Base-by-base conservation (phyloP, 768 basidiomycete genomes). In the Saitozyma podzolica region DNA sequence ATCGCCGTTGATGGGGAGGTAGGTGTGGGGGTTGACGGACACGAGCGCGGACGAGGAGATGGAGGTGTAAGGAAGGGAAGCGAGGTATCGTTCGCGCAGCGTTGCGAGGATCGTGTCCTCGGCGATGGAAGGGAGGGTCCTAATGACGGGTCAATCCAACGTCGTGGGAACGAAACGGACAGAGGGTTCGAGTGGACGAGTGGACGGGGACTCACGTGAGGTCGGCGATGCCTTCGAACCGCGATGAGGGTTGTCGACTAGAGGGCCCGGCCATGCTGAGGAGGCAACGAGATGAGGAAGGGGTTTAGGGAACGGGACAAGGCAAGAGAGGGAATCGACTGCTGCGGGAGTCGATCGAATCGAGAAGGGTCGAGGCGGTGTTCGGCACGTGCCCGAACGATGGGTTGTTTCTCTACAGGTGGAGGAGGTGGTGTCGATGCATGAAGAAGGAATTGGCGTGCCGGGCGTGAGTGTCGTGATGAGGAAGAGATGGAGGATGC, bases 11-110 rank as follows among this genome's bases (percentile, higher is more conserved):
- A 86, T 85, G 16, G 88, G 66, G 49, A 95, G 84, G 69, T 91
- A 92, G 79, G 94, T 93, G 83, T 94, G 90, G 0, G 94, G 93
- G 80, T 98, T 98, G 70, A 97, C 83, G 40, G 89, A 89, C 65
- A 97, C 87, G 68, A 96, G 82, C 8, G 84, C 83, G 39, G 86
- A 86, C 6, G 88, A 64, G 2, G 77, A 77, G 17, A 79, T 58
- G 16, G 73, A 61, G 4, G 78, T 80, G 59, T 80, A 80, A 13
- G 76, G 69, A 3, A 66, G 67, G 40, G 73, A 70, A 16, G 73
- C 67, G 50, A 80, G 75, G 62, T 74, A 80, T 43, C 80, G 72
- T 68, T 79, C 78, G 42, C 80, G 73, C 0, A 80, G 65, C 40
- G 74, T 75, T 6, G 78, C 77, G 14, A 78, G 63, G 56, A 78